A percentile compares a stretch with the other conserved stretches of the same genome.
Evolutionary conservation across 768 basidiomycete species (phyloP).

Genomic region (Psilocybe cubensis): DNA sequence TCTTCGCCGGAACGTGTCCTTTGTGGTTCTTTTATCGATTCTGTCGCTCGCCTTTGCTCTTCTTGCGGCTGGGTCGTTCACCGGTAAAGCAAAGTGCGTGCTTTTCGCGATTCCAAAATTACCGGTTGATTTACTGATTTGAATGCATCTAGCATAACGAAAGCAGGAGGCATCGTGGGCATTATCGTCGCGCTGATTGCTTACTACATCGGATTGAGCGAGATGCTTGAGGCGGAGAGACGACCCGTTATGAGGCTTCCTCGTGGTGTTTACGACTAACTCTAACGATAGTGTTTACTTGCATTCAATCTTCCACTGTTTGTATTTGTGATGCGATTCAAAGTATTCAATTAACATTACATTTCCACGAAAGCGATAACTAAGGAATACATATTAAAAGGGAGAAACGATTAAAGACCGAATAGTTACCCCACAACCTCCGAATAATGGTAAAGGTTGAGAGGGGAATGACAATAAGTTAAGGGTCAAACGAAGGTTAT

Average conservation of each 20-base stretch:
- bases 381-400: background rate
- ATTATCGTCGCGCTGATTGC: constrained; percentile 45
- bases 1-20: constrained; percentile 26
- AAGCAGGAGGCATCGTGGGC: constrained; percentile 44
- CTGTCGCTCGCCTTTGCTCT: constrained; percentile 31
- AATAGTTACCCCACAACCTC: background rate
- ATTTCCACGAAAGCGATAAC: background rate
- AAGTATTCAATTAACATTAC: background rate
- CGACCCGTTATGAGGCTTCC: constrained; percentile 39
- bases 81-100: constrained; percentile 30
- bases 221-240: constrained; percentile 40
- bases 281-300: background rate
- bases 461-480: constrained; percentile 1
- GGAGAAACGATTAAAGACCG: background rate
- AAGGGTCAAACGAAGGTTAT: background rate
- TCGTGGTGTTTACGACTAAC: constrained; percentile 27
- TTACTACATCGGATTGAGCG: constrained; percentile 47
- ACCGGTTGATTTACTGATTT: background rate
- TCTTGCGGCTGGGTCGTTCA: constrained; percentile 32
- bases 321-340: background rate
- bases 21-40: constrained; percentile 26
- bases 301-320: background rate
- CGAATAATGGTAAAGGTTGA: background rate
- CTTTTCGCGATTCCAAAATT: background rate
- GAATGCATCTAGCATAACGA: constrained; percentile 29